Percentiles rank a stretch among this genome's conserved stretches.
These are phyloP conservation scores for Leucogyrophana mollusca DNA, from an alignment of 768 basidiomycete species.

Conservation along the genomic window DNA sequence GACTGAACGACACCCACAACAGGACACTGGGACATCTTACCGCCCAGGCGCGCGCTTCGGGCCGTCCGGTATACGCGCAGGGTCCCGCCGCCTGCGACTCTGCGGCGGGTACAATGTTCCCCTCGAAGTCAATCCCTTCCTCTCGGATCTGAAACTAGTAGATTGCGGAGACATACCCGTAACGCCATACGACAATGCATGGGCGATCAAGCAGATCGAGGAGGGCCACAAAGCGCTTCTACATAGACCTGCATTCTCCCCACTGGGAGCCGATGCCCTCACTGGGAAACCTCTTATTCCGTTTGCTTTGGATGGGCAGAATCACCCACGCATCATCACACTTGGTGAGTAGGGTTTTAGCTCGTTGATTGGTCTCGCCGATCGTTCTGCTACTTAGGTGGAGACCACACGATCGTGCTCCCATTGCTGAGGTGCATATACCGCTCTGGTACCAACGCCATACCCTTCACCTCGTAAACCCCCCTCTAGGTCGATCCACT, in stretches of 20 bases:
- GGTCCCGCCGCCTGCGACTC: conserved; percentile 70
- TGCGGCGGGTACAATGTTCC: conserved; percentile 82
- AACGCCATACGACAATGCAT: conserved; percentile 74
- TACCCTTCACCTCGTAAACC: conserved; percentile 31
- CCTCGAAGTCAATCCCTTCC: conserved; percentile 70
- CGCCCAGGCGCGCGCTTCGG: conserved; percentile 85
- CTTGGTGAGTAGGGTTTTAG: conserved; percentile 27
- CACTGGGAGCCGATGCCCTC: conserved; percentile 59
- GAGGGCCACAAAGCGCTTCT: conserved; percentile 68
- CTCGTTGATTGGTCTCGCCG: too few relatives aligned
- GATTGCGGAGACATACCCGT: conserved; percentile 81
- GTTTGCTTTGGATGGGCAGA: conserved; percentile 66
- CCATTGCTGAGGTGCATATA: conserved; percentile 43
- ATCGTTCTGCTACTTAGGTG: conserved; percentile 41
- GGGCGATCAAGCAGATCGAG: conserved; percentile 74
- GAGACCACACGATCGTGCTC: conserved; percentile 83
- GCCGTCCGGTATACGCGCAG: conserved; percentile 78
- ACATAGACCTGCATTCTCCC: conserved; percentile 59
- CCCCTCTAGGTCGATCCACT: conserved; percentile 58
- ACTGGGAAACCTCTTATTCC: conserved; percentile 58
- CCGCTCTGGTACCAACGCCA: conserved; percentile 23
- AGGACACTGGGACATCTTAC: conserved; percentile 77
- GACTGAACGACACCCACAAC: neutral
- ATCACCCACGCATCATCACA: conserved; percentile 81
- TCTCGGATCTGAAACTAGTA: conserved; percentile 63